Conservation (phyloP, 1,284 basidiomycete genomes). For the Papiliotrema nemorosa region DNA sequence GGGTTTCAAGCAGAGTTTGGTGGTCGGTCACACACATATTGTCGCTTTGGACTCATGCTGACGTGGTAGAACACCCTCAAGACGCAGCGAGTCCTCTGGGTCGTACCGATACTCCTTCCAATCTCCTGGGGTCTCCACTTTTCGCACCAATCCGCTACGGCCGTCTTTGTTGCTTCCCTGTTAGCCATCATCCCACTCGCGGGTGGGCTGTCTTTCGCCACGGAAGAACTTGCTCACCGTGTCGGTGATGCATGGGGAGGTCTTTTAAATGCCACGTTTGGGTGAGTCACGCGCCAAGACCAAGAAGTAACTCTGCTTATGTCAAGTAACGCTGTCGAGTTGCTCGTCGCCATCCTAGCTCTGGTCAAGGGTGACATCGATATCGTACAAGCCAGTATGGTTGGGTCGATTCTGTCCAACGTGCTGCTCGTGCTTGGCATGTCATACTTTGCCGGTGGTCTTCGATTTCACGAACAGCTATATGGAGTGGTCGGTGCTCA, state of each 20-base stretch:
- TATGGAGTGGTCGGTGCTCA: slow-evolving; percentile 69
- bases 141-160: slow-evolving; percentile 56
- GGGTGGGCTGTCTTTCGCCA: slow-evolving; percentile 51
- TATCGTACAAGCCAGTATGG: slow-evolving; percentile 12
- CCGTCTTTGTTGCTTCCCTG: slow-evolving; percentile 69
- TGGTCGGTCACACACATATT: too few relatives aligned
- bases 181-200: slow-evolving; percentile 51
- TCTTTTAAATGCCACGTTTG: slow-evolving; percentile 52
- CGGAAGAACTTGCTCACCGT: slow-evolving; percentile 52
- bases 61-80: slow-evolving; percentile 42
- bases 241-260: slow-evolving; percentile 52
- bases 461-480: slow-evolving; percentile 62
- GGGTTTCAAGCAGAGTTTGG: slow-evolving; percentile 15
- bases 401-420: slow-evolving; percentile 62
- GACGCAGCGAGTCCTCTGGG: slow-evolving; percentile 3
- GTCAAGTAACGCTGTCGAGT: slow-evolving; percentile 52
- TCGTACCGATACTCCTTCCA: slow-evolving; percentile 51
- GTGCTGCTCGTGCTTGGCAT: slow-evolving; percentile 74
- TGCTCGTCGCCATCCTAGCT: slow-evolving; percentile 29
- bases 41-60: too few relatives aligned
- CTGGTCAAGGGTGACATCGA: slow-evolving; percentile 8
- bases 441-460: slow-evolving; percentile 56
- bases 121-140: slow-evolving; percentile 70
- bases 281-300: slow-evolving; percentile 7
- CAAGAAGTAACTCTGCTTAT: slow-evolving; percentile 15